phyloP scores from a whole-genome alignment of 179 eudicot genomes.

The Actinidia polygama region DNA sequence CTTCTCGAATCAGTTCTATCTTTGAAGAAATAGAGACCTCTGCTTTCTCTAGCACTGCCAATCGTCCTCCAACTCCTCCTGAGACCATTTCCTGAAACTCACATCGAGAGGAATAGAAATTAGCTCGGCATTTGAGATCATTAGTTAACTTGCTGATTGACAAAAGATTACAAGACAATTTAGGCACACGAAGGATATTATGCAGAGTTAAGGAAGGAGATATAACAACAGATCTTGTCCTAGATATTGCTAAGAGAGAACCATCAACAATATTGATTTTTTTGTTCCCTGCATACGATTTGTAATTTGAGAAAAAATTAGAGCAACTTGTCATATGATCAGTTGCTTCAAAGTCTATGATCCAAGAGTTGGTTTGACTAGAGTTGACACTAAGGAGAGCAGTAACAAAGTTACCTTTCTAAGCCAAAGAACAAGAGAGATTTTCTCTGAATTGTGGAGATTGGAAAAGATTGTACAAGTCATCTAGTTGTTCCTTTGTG shows the following conservation, averaged over 20 bases:
- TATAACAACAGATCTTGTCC: neutral
- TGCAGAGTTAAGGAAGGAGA: neutral
- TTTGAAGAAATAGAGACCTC: neutral
- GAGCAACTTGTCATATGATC: neutral
- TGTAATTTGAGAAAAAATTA: neutral
- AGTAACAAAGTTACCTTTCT: neutral
- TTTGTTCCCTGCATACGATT: neutral
- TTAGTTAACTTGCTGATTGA: neutral
- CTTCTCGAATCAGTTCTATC: neutral
- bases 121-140: neutral
- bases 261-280: neutral
- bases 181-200: neutral
- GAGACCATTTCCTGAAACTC: neutral
- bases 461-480: conserved; percentile 1
- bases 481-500: conserved; percentile 4
- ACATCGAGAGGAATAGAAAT: conserved; percentile 7
- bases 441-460: neutral
- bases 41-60: conserved; percentile 13
- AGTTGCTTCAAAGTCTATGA: neutral
- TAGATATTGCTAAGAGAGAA: neutral
- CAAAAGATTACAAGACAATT: neutral
- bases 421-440: neutral
- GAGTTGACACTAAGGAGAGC: neutral
- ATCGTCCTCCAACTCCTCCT: conserved; percentile 14
- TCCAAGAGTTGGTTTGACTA: neutral